These are phyloP conservation scores for Yarrowia keelungensis DNA, from an alignment of 805 yeast genomes.

Conservation along the genomic window DNA sequence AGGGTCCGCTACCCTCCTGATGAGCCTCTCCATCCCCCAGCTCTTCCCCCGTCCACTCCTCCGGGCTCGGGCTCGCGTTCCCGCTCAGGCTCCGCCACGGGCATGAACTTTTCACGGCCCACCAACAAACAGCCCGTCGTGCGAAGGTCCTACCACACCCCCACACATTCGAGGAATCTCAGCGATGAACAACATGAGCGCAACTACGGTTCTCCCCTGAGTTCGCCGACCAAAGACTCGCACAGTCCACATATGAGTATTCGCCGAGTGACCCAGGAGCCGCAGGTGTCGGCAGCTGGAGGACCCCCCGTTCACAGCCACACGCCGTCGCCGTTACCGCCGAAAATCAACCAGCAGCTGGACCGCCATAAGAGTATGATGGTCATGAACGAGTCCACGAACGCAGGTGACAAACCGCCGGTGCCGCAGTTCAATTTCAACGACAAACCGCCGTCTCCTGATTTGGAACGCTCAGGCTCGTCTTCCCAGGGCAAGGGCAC, in stretches of 20 bases:
- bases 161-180: conserved; percentile 14
- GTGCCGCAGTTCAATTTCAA: not conserved
- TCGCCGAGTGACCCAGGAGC: conserved; percentile 5
- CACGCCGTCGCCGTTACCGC: conserved; percentile 11
- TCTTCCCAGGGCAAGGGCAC: not conserved
- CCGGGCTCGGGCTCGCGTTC: conserved; percentile 3
- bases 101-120: conserved; percentile 31
- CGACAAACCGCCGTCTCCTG: conserved; percentile 26
- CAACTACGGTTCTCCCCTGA: conserved; percentile 4
- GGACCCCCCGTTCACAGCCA: not conserved
- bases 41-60: conserved; percentile 4
- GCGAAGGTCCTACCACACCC: conserved; percentile 13
- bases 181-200: not conserved
- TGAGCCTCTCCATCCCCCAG: conserved; percentile 21
- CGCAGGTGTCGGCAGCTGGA: not conserved
- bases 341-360: not conserved
- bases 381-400: conserved; percentile 20
- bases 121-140: conserved; percentile 10
- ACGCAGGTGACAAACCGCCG: conserved; percentile 3
- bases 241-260: conserved; percentile 19
- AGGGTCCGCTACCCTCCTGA: conserved; percentile 33
- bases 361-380: conserved; percentile 28
- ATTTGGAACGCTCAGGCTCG: not conserved
- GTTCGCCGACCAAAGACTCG: conserved; percentile 10
- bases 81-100: conserved; percentile 8